Percentiles rank a stretch among this genome's conserved stretches.
These are phyloP conservation scores for Colletotrichum shisoi DNA, from an alignment of 2,329 filamentous ascomycete species.

Conservation along the genomic window DNA sequence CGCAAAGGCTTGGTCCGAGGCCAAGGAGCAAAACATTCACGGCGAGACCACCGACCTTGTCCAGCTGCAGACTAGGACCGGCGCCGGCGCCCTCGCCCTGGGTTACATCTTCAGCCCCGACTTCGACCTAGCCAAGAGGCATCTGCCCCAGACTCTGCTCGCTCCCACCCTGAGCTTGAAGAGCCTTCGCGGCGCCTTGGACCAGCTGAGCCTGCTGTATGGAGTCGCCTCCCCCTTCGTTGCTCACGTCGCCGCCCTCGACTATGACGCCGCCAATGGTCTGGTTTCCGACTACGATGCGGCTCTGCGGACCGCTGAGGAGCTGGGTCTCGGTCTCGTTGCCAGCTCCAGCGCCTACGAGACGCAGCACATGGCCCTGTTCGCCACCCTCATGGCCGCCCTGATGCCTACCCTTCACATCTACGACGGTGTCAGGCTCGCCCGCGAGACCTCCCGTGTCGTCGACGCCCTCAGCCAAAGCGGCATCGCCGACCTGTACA, in stretches of 20 bases:
- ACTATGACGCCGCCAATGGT: slow-evolving; percentile 75
- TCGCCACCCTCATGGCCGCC: slow-evolving; percentile 80
- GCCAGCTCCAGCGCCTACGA: slow-evolving; percentile 88
- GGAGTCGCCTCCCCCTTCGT: slow-evolving; percentile 91
- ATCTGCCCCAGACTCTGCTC: slow-evolving; percentile 89
- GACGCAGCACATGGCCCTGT: slow-evolving; percentile 92
- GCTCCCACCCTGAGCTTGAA: slow-evolving; percentile 84
- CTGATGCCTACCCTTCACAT: slow-evolving; percentile 85
- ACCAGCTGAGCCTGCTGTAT: slow-evolving; percentile 91
- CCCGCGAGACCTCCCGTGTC: slow-evolving; percentile 81
- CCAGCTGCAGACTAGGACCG: slow-evolving; percentile 83
- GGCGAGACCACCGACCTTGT: slow-evolving; percentile 81
- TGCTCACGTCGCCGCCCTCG: slow-evolving; percentile 88
- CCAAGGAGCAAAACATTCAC: slow-evolving; percentile 78
- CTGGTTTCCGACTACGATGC: slow-evolving; percentile 88
- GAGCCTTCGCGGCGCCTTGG: slow-evolving; percentile 81
- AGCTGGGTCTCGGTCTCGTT: slow-evolving; percentile 86
- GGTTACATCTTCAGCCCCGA: slow-evolving; percentile 98
- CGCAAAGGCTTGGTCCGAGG: slow-evolving; percentile 76
- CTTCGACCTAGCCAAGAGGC: slow-evolving; percentile 88
- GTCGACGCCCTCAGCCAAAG: slow-evolving; percentile 80
- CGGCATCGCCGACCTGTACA: slow-evolving; percentile 74
- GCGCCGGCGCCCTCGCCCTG: slow-evolving; percentile 88
- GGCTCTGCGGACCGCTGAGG: slow-evolving; percentile 82
- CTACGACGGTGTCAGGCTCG: slow-evolving; percentile 85